Evolutionary conservation across 176 grass and related monocot genomes (phyloP).

Genomic region (Aegilops sharonensis): DNA sequence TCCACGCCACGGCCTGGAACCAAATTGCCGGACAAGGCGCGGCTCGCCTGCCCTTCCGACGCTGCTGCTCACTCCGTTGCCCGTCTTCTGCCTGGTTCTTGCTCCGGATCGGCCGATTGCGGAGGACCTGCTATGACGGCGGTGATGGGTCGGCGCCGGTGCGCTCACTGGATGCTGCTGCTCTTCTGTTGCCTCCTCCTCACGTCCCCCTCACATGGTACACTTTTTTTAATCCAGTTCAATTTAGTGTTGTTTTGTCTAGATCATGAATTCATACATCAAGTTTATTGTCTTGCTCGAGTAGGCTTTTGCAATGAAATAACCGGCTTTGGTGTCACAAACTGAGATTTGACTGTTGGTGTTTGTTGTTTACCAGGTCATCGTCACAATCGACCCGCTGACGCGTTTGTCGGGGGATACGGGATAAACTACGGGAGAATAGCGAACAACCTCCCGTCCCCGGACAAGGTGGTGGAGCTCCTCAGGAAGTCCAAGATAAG

Average conservation of each 20-base stretch:
- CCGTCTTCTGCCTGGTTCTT: not conserved
- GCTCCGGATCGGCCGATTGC: not conserved
- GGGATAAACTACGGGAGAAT: conserved; percentile 95
- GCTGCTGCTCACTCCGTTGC: not conserved
- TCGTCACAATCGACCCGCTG: not conserved
- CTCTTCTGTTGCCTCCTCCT: conserved; percentile 57
- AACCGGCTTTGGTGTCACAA: not conserved
- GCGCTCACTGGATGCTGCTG: conserved; percentile 13
- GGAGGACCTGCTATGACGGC: not conserved
- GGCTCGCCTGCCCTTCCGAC: not conserved
- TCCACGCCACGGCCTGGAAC: conserved; percentile 21
- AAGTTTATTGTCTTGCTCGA: not conserved
- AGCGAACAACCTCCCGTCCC: conserved; percentile 79
- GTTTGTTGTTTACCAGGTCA: conserved; percentile 47
- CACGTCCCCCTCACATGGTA: conserved; percentile 47
- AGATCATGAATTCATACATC: not conserved
- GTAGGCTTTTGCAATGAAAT: not conserved
- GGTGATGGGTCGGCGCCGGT: not conserved
- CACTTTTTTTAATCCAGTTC: not conserved
- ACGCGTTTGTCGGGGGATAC: conserved; percentile 71
- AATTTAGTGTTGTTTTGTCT: not conserved
- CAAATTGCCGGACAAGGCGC: not conserved
- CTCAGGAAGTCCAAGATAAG: conserved; percentile 79
- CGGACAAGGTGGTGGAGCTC: conserved; percentile 79
- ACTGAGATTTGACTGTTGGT: conserved; percentile 15